Evolutionary conservation across 2,329 filamentous ascomycete genomes (phyloP).

Genomic region (Claviceps sorghi): DNA sequence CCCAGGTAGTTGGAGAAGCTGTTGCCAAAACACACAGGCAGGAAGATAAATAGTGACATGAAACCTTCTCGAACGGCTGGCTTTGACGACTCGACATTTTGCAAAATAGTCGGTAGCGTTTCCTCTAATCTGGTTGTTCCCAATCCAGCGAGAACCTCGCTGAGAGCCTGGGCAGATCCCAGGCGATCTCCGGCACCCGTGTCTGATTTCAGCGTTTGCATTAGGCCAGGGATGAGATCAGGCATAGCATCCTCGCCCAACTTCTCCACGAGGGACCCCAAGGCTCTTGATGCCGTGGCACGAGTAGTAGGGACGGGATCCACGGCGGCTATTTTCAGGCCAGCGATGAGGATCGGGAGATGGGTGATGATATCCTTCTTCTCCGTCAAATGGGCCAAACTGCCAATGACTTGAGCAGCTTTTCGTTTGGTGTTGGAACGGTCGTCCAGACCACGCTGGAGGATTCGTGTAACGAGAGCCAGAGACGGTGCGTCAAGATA

Average conservation of each 20-base stretch:
- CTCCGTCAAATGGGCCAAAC: slow-evolving; percentile 90
- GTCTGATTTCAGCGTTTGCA: slow-evolving; percentile 95
- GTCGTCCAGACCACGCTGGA: slow-evolving; percentile 82
- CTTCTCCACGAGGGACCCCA: slow-evolving; percentile 96
- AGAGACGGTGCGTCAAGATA: slow-evolving; percentile 96
- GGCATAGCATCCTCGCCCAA: slow-evolving; percentile 91
- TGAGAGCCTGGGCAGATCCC: slow-evolving; percentile 89
- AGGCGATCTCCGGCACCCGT: slow-evolving; percentile 91
- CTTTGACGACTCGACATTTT: slow-evolving; percentile 88
- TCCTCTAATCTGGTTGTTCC: slow-evolving; percentile 89
- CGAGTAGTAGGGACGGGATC: slow-evolving; percentile 94
- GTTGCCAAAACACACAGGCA: slow-evolving; percentile 97
- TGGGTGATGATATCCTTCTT: slow-evolving; percentile 86
- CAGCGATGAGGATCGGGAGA: slow-evolving; percentile 80
- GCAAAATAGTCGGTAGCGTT: slow-evolving; percentile 85
- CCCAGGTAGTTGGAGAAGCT: slow-evolving; percentile 93
- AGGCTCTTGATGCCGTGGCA: slow-evolving; percentile 86
- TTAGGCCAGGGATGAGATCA: slow-evolving; percentile 91
- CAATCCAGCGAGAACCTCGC: slow-evolving; percentile 87
- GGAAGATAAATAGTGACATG: slow-evolving; percentile 98
- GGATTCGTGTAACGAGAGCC: slow-evolving; percentile 83
- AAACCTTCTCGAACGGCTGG: slow-evolving; percentile 88
- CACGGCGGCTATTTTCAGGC: slow-evolving; percentile 75
- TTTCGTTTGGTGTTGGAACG: slow-evolving; percentile 93
- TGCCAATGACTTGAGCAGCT: slow-evolving; percentile 93